Evolutionary conservation across 2,329 filamentous ascomycete species (phyloP).

Genomic region (Apiospora saccharicola): DNA sequence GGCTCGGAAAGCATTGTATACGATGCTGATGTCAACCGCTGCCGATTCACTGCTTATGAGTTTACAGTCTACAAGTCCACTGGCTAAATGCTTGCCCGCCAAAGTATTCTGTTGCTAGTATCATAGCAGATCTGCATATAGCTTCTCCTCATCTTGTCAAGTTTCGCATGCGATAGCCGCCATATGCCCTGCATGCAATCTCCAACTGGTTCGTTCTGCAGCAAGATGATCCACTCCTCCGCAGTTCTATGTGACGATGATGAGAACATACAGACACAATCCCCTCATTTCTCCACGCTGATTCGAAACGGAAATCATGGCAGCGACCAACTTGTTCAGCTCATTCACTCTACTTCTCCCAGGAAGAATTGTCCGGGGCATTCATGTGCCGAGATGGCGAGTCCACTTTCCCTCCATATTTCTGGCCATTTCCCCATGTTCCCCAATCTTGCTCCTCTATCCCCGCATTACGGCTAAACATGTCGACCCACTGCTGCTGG

Average conservation of each 20-base stretch:
- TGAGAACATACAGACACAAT: not conserved
- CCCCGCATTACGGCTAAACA: conserved; percentile 24
- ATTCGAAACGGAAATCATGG: not conserved
- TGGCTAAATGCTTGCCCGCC: not conserved
- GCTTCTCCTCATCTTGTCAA: not conserved
- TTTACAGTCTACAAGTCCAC: not conserved
- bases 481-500: not conserved
- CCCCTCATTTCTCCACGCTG: not conserved
- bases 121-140: not conserved
- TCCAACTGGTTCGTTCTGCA: not conserved
- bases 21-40: not conserved
- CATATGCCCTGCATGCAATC: not conserved
- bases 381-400: conserved; percentile 14
- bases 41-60: not conserved
- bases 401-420: not conserved
- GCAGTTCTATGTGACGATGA: not conserved
- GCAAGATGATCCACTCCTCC: not conserved
- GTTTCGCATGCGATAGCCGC: not conserved
- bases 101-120: not conserved
- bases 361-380: not conserved
- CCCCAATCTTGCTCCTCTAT: conserved; percentile 11
- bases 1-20: conserved; percentile 41
- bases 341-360: not conserved
- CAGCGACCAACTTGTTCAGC: not conserved
- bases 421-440: conserved; percentile 10